A percentile compares a stretch with the other conserved stretches of the same genome.
Evolutionary conservation across 768 basidiomycete species (phyloP).

Genomic region (Boletellus emodensis): DNA sequence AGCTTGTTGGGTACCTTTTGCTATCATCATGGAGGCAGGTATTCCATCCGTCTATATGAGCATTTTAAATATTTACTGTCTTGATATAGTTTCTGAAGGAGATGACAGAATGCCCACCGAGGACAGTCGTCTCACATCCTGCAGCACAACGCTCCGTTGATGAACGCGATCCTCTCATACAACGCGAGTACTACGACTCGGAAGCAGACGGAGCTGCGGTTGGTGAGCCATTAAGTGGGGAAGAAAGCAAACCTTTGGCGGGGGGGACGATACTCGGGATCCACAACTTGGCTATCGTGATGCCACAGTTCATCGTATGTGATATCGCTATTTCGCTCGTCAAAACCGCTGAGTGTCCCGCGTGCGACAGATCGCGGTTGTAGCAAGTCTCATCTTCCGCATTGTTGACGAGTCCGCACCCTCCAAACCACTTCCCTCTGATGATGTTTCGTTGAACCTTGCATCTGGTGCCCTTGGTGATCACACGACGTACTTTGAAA

Average conservation of each 20-base stretch:
- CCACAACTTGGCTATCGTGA: slow-evolving; percentile 92
- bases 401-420: slow-evolving; percentile 55
- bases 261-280: slow-evolving; percentile 93
- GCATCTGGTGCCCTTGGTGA: slow-evolving; percentile 32
- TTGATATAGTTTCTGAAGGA: slow-evolving; percentile 66
- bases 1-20: slow-evolving; percentile 97
- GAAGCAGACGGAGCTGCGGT: slow-evolving; percentile 40
- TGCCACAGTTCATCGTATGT: slow-evolving; percentile 90
- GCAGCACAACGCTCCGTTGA: slow-evolving; percentile 32
- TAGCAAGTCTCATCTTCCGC: slow-evolving; percentile 84
- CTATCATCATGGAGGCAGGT: slow-evolving; percentile 93
- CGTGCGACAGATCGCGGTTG: slow-evolving; percentile 68
- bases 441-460: slow-evolving; percentile 27
- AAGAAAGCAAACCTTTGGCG: slow-evolving; percentile 50
- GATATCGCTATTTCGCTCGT: background rate
- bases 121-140: slow-evolving; percentile 10
- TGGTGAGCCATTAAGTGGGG: slow-evolving; percentile 18
- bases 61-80: background rate
- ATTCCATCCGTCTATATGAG: slow-evolving; percentile 37
- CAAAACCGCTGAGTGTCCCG: background rate
- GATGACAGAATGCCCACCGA: slow-evolving; percentile 39
- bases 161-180: slow-evolving; percentile 52
- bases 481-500: slow-evolving; percentile 64
- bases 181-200: slow-evolving; percentile 43
- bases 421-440: slow-evolving; percentile 12